Evolutionary conservation across 495 filamentous ascomycete genomes (phyloP).

Genomic region (Immersiella caudata): DNA sequence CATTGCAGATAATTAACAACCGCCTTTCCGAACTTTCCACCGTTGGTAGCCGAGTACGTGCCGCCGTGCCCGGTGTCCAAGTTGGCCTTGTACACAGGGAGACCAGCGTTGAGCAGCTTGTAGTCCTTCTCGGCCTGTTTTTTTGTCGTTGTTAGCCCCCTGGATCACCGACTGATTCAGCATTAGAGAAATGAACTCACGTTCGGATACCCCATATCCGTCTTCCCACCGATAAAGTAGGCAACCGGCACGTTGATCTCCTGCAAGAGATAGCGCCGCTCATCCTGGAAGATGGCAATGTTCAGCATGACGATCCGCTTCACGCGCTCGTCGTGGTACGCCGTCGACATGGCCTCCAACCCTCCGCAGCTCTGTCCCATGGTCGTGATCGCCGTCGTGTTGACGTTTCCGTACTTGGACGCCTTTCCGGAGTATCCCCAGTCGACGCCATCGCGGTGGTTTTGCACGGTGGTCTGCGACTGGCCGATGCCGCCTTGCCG

Average conservation of each 20-base stretch:
- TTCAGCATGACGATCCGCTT: conserved; percentile 35
- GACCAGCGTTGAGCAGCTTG: conserved; percentile 28
- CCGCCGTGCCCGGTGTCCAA: conserved; percentile 39
- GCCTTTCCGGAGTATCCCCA: conserved; percentile 36
- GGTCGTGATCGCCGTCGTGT: conserved; percentile 28
- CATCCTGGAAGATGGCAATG: conserved; percentile 33
- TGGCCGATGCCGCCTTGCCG: conserved; percentile 25
- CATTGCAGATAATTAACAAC: conserved; percentile 30
- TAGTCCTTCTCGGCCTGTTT: conserved; percentile 40
- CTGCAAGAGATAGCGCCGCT: conserved; percentile 25
- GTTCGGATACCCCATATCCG: conserved; percentile 40
- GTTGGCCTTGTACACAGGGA: conserved; percentile 39
- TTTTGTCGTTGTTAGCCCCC: background rate
- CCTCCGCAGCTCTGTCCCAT: conserved; percentile 38
- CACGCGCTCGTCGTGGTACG: conserved; percentile 29
- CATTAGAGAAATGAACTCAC: conserved; percentile 19
- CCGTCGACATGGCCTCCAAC: conserved; percentile 35
- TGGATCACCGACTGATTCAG: background rate
- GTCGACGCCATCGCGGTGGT: conserved; percentile 30
- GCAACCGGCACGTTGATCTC: conserved; percentile 34
- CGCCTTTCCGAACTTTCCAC: conserved; percentile 35
- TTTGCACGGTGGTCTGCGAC: conserved; percentile 23
- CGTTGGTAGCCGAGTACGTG: conserved; percentile 34
- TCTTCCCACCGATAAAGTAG: conserved; percentile 32
- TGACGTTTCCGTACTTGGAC: conserved; percentile 35